Evolutionary conservation across 1,284 basidiomycete species (phyloP).

Genomic region (Grifola frondosa): DNA sequence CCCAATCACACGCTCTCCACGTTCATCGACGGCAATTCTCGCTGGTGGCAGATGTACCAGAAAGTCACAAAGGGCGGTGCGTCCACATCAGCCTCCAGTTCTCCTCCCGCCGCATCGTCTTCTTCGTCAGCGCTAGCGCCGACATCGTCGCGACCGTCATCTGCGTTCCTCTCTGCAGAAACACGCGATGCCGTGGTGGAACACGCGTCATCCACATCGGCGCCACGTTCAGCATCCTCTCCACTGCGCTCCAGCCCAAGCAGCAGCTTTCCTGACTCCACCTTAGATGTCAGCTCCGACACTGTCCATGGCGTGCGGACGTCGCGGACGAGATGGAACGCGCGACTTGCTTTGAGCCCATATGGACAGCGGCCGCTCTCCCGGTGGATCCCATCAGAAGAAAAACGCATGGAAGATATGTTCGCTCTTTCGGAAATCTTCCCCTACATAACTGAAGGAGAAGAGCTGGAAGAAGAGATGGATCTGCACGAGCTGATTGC

Average conservation of each 20-base stretch:
- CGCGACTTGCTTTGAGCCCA: slow-evolving; percentile 11
- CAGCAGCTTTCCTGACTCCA: background rate
- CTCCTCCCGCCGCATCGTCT: too few relatives aligned
- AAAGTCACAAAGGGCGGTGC: too few relatives aligned
- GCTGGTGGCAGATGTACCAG: slow-evolving; percentile 9
- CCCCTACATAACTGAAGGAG: slow-evolving; percentile 8
- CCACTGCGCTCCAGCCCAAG: background rate
- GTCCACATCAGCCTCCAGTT: too few relatives aligned
- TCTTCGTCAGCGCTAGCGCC: too few relatives aligned
- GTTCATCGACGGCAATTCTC: slow-evolving; percentile 11
- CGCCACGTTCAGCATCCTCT: slow-evolving; percentile 2
- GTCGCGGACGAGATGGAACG: slow-evolving; percentile 15
- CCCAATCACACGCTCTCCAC: slow-evolving; percentile 14
- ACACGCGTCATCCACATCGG: too few relatives aligned
- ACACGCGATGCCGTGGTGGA: too few relatives aligned
- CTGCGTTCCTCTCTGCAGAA: too few relatives aligned
- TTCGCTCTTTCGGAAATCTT: slow-evolving; percentile 8
- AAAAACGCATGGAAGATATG: slow-evolving; percentile 9
- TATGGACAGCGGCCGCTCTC: slow-evolving; percentile 16
- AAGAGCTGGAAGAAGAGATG: slow-evolving; percentile 7
- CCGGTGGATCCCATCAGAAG: slow-evolving; percentile 9
- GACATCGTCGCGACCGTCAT: too few relatives aligned
- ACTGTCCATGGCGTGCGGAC: slow-evolving; percentile 6
- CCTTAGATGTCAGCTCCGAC: slow-evolving; percentile 8
- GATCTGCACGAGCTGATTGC: slow-evolving; percentile 1